These are phyloP conservation scores for Starmera dryadoides DNA, from an alignment of 805 yeast species.

Conservation along the genomic window DNA sequence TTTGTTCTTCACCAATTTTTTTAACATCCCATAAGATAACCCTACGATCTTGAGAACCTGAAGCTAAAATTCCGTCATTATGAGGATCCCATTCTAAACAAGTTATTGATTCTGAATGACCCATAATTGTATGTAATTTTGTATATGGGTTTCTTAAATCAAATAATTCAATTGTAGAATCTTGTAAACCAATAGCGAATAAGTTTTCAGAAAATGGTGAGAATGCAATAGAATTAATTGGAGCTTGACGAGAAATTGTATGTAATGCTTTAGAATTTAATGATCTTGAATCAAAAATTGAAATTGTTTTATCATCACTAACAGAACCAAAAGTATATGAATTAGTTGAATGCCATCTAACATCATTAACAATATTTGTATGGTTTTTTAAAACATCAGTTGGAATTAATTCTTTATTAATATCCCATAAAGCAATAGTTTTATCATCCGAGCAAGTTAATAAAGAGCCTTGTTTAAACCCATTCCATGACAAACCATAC, in stretches of 20 bases:
- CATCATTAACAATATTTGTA: slow-evolving; percentile 63
- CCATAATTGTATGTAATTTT: slow-evolving; percentile 66
- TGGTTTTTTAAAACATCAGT: slow-evolving; percentile 30
- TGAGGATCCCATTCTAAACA: slow-evolving; percentile 73
- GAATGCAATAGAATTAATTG: slow-evolving; percentile 60
- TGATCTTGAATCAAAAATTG: slow-evolving; percentile 47
- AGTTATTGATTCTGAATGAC: slow-evolving; percentile 70
- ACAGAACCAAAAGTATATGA: slow-evolving; percentile 55
- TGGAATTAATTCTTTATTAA: slow-evolving; percentile 21
- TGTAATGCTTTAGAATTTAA: slow-evolving; percentile 15
- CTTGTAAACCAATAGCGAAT: slow-evolving; percentile 64
- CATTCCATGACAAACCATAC: slow-evolving; percentile 68
- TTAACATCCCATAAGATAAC: slow-evolving; percentile 75
- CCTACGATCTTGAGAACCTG: slow-evolving; percentile 72
- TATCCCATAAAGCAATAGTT: slow-evolving; percentile 56
- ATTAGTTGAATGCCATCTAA: slow-evolving; percentile 56
- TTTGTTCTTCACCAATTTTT: slow-evolving; percentile 78
- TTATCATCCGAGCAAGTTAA: slow-evolving; percentile 63
- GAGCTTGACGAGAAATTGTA: slow-evolving; percentile 22
- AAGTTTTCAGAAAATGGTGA: slow-evolving; percentile 54
- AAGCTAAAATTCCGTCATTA: slow-evolving; percentile 68
- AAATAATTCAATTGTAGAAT: slow-evolving; percentile 56
- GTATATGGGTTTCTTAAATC: slow-evolving; percentile 46
- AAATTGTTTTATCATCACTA: slow-evolving; percentile 58
- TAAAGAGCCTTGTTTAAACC: slow-evolving; percentile 37